A percentile compares a stretch with the other conserved stretches of the same genome.
These are phyloP conservation scores for Phytophthora hibernalis DNA, from an alignment of 352 stramenopile species.

Conservation along the genomic window DNA sequence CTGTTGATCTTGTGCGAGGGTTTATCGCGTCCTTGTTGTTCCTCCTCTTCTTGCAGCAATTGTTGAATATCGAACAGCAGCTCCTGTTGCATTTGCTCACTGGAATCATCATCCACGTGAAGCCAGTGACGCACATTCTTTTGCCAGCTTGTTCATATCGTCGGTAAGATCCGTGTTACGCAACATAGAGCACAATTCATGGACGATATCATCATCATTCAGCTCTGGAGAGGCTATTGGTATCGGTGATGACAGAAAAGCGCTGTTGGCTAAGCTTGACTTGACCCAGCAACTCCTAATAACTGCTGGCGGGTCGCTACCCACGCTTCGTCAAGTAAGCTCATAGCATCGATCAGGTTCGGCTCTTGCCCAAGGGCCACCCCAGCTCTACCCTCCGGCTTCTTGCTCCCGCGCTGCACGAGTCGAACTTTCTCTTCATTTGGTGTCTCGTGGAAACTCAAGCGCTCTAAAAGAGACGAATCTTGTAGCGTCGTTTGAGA, in stretches of 20 bases:
- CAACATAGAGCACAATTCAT: constrained; percentile 49
- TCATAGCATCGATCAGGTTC: constrained; percentile 56
- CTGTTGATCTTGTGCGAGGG: constrained; percentile 7
- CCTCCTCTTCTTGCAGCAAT: constrained; percentile 52
- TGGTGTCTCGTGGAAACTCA: constrained; percentile 48
- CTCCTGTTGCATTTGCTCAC: constrained; percentile 61
- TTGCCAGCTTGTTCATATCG: constrained; percentile 42
- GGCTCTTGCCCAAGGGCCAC: constrained; percentile 46
- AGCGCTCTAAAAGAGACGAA: constrained; percentile 55
- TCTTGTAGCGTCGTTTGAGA: constrained; percentile 64
- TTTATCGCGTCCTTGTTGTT: constrained; percentile 21
- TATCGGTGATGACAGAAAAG: neutral
- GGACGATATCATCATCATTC: constrained; percentile 46
- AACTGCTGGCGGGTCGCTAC: constrained; percentile 21
- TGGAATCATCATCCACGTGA: constrained; percentile 50
- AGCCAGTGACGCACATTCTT: constrained; percentile 56
- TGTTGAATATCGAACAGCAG: constrained; percentile 51
- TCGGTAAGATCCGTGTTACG: constrained; percentile 34
- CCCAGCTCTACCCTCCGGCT: constrained; percentile 38
- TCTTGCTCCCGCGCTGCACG: constrained; percentile 50
- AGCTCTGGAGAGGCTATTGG: constrained; percentile 12
- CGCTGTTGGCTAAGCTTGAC: constrained; percentile 32
- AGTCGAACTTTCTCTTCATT: constrained; percentile 53
- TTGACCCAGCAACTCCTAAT: constrained; percentile 45
- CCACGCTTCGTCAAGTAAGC: constrained; percentile 53